A percentile compares a stretch with the other conserved stretches of the same genome.
These are phyloP conservation scores for Chlamydomonas eustigma DNA, from an alignment of 139 green algal genomes.

Conservation along the genomic window DNA sequence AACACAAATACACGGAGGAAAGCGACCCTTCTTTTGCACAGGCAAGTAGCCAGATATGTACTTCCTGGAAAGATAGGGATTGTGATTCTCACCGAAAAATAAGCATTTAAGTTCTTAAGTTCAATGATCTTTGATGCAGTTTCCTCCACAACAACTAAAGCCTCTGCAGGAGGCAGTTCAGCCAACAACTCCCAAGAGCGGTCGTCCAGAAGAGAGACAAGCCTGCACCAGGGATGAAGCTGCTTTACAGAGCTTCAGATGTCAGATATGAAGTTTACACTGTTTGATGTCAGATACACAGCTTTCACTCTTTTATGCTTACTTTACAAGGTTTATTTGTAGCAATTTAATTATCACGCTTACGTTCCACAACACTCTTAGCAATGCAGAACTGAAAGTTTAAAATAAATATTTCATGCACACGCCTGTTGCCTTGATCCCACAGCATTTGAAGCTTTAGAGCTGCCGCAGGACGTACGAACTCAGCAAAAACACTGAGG, in stretches of 20 bases:
- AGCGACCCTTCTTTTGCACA: too few species aligned
- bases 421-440: slow-evolving; percentile 40
- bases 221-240: neutral
- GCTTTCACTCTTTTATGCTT: too few species aligned
- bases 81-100: slow-evolving; percentile 35
- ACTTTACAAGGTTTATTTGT: too few species aligned
- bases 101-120: slow-evolving; percentile 39
- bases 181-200: slow-evolving; percentile 27
- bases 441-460: slow-evolving; percentile 64
- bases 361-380: too few species aligned
- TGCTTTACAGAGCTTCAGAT: too few species aligned
- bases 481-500: slow-evolving; percentile 42
- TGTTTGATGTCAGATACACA: too few species aligned
- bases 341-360: too few species aligned
- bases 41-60: too few species aligned
- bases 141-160: slow-evolving; percentile 27
- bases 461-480: slow-evolving; percentile 49
- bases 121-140: neutral
- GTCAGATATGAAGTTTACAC: too few species aligned
- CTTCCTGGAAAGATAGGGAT: neutral
- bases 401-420: too few species aligned
- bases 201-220: slow-evolving; percentile 59
- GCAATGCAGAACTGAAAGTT: too few species aligned
- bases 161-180: slow-evolving; percentile 25
- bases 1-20: too few species aligned